phyloP scores from a whole-genome alignment of 768 basidiomycete genomes.

The Leccinum aurantiacum region DNA sequence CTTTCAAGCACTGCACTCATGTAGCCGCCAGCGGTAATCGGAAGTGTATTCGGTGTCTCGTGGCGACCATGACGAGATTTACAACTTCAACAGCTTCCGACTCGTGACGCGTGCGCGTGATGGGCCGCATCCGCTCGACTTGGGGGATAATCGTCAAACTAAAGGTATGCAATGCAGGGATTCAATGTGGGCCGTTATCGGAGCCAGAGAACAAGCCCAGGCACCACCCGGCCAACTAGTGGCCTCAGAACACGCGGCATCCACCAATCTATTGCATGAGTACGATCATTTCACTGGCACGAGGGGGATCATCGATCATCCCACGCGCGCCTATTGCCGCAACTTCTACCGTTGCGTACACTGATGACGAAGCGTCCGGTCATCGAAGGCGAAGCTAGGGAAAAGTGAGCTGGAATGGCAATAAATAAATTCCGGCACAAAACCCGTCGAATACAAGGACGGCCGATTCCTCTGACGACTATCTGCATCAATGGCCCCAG shows the following conservation, averaged over 20 bases:
- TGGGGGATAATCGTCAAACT: too few species aligned
- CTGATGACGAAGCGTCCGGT: not conserved
- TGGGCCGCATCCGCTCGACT: not conserved
- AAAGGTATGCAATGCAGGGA: not conserved
- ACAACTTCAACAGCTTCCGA: not conserved
- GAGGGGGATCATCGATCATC: not conserved
- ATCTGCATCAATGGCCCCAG: conserved; percentile 1
- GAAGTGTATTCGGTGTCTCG: not conserved
- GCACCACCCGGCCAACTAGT: too few species aligned
- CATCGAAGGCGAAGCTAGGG: not conserved
- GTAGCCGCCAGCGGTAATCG: too few species aligned
- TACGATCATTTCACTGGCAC: not conserved
- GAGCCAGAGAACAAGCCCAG: too few species aligned
- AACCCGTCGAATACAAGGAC: not conserved
- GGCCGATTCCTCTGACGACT: not conserved
- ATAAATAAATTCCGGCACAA: not conserved
- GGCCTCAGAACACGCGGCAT: not conserved
- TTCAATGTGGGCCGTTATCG: not conserved
- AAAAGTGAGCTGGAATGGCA: not conserved
- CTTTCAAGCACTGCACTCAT: too few species aligned
- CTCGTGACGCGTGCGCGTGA: too few species aligned
- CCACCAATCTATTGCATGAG: too few species aligned
- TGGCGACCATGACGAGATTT: not conserved
- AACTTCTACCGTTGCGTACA: not conserved
- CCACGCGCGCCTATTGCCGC: not conserved